Percentiles rank a stretch among this genome's conserved stretches.
phyloP scores from a whole-genome alignment of 306 rosid species.

The Sindora glabra region DNA sequence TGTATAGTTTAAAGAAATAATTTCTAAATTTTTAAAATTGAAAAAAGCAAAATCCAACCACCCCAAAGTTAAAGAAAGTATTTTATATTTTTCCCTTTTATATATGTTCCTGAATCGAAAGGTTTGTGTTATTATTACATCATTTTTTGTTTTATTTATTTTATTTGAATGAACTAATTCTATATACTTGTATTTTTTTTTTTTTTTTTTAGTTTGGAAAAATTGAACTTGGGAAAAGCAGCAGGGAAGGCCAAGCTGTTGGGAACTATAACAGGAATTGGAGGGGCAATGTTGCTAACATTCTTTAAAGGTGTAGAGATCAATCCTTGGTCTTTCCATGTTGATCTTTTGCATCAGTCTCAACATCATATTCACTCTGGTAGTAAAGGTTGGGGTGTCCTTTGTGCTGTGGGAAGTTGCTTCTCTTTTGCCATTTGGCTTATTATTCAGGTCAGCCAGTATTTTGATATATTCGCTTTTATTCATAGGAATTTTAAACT shows the following conservation, averaged over 20 bases:
- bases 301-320: constrained; percentile 37
- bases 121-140: too few species aligned
- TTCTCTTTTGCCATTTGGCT: neutral
- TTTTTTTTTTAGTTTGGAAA: constrained; percentile 25
- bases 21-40: too few species aligned
- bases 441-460: constrained; percentile 3
- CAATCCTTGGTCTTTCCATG: constrained; percentile 21
- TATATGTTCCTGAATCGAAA: too few species aligned
- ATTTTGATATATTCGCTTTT: too few species aligned
- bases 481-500: too few species aligned
- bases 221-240: constrained; percentile 6
- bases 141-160: too few species aligned
- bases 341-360: constrained; percentile 18
- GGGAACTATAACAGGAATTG: constrained; percentile 30
- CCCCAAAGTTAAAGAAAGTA: too few species aligned
- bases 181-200: neutral
- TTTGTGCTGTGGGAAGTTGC: neutral
- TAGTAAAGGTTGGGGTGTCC: neutral
- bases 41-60: too few species aligned
- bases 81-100: too few species aligned
- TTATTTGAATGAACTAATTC: too few species aligned
- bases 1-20: too few species aligned
- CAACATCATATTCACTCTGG: neutral
- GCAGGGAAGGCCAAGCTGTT: constrained; percentile 39
- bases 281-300: constrained; percentile 43